Conservation (phyloP, 805 yeast genomes). For the Wickerhamiella dianesei region DNA sequence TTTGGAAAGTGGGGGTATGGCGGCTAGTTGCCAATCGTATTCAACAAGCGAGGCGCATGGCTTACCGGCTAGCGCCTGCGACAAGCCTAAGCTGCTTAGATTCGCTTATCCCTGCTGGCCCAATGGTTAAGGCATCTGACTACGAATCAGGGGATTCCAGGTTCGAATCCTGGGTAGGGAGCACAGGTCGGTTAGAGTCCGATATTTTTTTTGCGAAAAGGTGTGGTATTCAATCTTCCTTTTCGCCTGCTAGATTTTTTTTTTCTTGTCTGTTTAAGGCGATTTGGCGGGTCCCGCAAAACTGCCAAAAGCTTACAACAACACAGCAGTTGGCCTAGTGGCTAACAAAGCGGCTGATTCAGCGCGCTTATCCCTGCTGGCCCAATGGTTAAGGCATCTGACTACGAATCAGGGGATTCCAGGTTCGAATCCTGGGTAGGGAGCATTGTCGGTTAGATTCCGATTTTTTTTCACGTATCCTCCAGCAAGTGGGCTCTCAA, state of each 20-base stretch:
- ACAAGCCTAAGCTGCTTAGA: neutral
- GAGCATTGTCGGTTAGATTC: conserved; percentile 1
- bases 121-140: conserved; percentile 3
- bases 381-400: conserved; percentile 3
- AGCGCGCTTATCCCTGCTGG: conserved; percentile 1
- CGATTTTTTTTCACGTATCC: neutral
- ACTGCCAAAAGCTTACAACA: neutral
- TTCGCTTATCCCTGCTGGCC: conserved; percentile 1
- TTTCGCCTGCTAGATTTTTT: neutral
- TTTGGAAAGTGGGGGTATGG: neutral
- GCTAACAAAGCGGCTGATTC: neutral
- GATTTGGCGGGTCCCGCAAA: neutral
- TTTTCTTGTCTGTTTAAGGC: neutral
- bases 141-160: conserved; percentile 9
- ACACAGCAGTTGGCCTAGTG: neutral
- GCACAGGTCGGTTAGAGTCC: neutral
- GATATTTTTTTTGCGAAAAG: neutral
- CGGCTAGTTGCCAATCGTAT: neutral
- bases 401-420: conserved; percentile 8
- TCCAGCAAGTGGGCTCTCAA: too few species aligned
- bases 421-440: conserved; percentile 10
- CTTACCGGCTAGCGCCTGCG: neutral
- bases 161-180: conserved; percentile 9
- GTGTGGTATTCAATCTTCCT: too few species aligned
- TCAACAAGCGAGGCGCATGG: neutral